Evolutionary conservation across 192 early-diverging fungal genomes (phyloP).

Genomic region (Rhizophagus clarus): DNA sequence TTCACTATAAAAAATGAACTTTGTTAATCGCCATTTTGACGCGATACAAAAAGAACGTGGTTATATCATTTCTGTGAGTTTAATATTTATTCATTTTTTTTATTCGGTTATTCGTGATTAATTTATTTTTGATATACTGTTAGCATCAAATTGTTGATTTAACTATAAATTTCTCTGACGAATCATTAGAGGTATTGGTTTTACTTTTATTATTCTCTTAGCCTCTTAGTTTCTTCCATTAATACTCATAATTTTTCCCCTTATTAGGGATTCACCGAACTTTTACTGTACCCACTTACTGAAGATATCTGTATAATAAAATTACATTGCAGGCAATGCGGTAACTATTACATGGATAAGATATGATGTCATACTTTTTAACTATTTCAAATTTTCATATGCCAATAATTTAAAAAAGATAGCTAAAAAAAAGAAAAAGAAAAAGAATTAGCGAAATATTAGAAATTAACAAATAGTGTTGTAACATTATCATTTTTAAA

Average conservation of each 20-base stretch:
- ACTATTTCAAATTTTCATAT: not conserved
- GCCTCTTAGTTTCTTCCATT: not conserved
- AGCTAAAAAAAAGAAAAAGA: not conserved
- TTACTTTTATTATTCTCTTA: not conserved
- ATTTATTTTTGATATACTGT: not conserved
- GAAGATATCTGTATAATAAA: conserved; percentile 6
- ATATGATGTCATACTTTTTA: not conserved
- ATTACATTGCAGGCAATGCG: conserved; percentile 20
- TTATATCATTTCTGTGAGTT: not conserved
- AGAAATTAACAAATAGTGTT: too few species aligned
- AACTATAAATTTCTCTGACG: not conserved
- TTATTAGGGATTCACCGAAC: conserved; percentile 11
- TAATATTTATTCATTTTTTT: not conserved
- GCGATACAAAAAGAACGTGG: not conserved
- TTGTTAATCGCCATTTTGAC: not conserved
- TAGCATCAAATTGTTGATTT: not conserved
- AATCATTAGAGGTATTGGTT: not conserved
- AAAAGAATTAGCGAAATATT: too few species aligned
- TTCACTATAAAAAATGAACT: not conserved
- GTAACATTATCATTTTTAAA: too few species aligned
- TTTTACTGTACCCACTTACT: not conserved
- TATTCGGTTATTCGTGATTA: too few species aligned
- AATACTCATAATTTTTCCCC: not conserved
- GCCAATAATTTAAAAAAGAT: not conserved
- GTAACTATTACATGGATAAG: not conserved